Evolutionary conservation across 345 rosid species (phyloP).

Genomic region (Camelina neglecta): DNA sequence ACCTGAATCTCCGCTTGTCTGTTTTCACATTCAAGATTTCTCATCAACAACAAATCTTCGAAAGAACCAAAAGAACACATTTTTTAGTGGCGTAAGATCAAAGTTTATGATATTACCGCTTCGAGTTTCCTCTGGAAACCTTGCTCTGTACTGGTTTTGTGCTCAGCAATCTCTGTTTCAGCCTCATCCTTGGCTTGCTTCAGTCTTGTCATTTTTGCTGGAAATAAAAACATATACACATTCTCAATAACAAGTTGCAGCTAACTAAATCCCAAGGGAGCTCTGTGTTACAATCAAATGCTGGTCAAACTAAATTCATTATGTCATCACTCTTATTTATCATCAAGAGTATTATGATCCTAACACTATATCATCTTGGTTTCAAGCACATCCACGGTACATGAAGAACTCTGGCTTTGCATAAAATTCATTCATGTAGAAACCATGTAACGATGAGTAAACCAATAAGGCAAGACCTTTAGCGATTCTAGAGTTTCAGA

Average conservation of each 20-base stretch:
- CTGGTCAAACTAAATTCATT: not conserved
- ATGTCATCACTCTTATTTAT: not conserved
- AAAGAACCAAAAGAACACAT: slow-evolving; percentile 1
- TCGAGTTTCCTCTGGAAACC: slow-evolving; percentile 73
- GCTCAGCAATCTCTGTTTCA: slow-evolving; percentile 69
- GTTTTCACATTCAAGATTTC: slow-evolving; percentile 29
- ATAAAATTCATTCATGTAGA: slow-evolving; percentile 1
- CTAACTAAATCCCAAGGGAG: not conserved
- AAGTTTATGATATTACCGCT: slow-evolving; percentile 48
- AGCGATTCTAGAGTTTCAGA: not conserved
- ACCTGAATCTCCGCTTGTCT: slow-evolving; percentile 91
- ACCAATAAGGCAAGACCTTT: not conserved
- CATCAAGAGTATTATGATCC: not conserved
- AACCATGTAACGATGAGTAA: not conserved
- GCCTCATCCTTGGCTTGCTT: slow-evolving; percentile 93
- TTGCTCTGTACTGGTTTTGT: slow-evolving; percentile 67
- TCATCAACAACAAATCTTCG: slow-evolving; percentile 23
- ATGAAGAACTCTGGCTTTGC: not conserved
- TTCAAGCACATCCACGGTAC: not conserved
- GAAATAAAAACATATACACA: slow-evolving; percentile 11
- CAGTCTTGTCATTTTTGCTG: slow-evolving; percentile 80
- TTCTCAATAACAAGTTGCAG: slow-evolving; percentile 13
- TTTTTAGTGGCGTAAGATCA: not conserved
- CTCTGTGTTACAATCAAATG: not conserved
- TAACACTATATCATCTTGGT: not conserved